Base-by-base conservation (phyloP, 2,329 filamentous ascomycete species). In the Zopfia rhizophila region DNA sequence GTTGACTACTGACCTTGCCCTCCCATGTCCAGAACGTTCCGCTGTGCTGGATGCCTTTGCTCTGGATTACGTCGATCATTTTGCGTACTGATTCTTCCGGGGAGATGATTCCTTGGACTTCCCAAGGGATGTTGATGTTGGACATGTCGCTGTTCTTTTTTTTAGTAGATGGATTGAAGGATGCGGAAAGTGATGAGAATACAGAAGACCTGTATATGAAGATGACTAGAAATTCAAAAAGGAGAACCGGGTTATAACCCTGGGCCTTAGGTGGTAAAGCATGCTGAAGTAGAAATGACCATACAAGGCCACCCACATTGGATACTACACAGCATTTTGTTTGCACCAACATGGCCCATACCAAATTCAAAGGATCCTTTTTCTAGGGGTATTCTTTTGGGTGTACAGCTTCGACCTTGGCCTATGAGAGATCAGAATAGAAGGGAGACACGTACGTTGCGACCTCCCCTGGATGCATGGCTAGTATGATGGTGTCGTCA, bases 1-100 rank as follows among this genome's bases (percentile, higher is more conserved):
- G 11, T n/a, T n/a, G n/a, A n/a, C n/a, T 4, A 65, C 72, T 49
- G 49, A 79, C 78, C 63, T 78, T 73, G 39, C 80, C 75, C 53
- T 82, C 75, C 72, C 75, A 83, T 5, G 79, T 81, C 79, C 79
- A 82, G 50, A 82, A 83, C 1, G 78, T 82, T 3, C 80, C 80
- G 49, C 73, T 80, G 36, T 82, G 73, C 48, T 72, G 68, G 18
- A 72, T 71, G 18, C 66, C 70, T 61, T 78, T 82, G 52, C 70
- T 76, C 48, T 73, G 70, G 45, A 82, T 79, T 1, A 82, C 78
- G 43, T 72, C 60, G 23, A 82, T 70, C 76, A 82, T 81, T 18
- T 70, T 75, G 5, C 54, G 49, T 3, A 83, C 79, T 14, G 77
- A 80, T 57, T 81, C 73, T 40, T 77, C 69, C 0, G 78, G 69